phyloP scores from a whole-genome alignment of 495 filamentous ascomycete genomes.

The Entonaema liquescens region DNA sequence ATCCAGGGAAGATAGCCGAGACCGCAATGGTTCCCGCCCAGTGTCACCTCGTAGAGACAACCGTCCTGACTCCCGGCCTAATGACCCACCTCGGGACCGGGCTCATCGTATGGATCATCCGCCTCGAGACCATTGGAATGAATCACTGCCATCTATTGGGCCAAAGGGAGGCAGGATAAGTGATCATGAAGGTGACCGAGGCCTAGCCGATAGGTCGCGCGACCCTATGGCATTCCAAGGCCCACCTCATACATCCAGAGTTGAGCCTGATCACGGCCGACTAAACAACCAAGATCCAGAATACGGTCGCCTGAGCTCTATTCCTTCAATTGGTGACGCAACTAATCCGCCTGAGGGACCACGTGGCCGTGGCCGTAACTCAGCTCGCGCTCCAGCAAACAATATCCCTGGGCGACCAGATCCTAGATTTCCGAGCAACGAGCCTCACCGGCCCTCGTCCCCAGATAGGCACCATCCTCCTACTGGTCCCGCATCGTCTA shows the following conservation, averaged over 20 bases:
- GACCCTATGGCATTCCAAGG: constrained; percentile 48
- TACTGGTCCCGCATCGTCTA: constrained; percentile 58
- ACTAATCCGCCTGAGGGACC: constrained; percentile 77
- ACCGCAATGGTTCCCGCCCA: constrained; percentile 54
- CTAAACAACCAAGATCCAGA: constrained; percentile 68
- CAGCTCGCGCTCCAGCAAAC: constrained; percentile 46
- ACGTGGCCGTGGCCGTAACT: constrained; percentile 60
- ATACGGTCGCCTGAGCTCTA: constrained; percentile 66
- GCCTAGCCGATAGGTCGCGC: constrained; percentile 45
- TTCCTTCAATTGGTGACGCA: constrained; percentile 57
- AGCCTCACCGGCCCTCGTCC: constrained; percentile 51
- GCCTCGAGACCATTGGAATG: constrained; percentile 50
- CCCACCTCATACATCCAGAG: constrained; percentile 41
- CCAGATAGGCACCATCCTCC: constrained; percentile 58
- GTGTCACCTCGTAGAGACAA: constrained; percentile 62
- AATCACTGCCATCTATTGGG: constrained; percentile 35
- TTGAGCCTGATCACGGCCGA: constrained; percentile 65
- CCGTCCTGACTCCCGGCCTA: constrained; percentile 45
- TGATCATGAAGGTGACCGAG: constrained; percentile 52
- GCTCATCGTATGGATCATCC: constrained; percentile 51
- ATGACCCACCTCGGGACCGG: constrained; percentile 55
- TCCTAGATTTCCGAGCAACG: constrained; percentile 45
- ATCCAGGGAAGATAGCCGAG: constrained; percentile 55
- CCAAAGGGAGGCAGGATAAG: constrained; percentile 36
- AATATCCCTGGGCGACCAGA: constrained; percentile 50